Conservation (phyloP, 306 rosid species). For the Lupinus albus region DNA sequence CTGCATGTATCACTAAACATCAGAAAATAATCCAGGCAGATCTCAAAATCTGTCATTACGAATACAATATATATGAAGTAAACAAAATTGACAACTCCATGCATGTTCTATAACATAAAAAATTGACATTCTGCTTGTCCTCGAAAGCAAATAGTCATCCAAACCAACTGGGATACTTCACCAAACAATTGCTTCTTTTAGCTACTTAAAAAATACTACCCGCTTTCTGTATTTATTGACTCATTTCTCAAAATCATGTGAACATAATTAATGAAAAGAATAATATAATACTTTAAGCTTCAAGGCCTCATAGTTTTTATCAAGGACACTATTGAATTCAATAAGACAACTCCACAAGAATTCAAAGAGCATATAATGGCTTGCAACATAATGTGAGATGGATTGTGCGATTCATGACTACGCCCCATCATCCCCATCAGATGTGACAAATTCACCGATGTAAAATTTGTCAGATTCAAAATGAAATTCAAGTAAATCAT, state of each 20-base stretch:
- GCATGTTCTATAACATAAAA: constrained; percentile 18
- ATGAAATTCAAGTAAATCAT: constrained; percentile 13
- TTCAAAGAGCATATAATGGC: constrained; percentile 19
- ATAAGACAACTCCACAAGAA: background rate
- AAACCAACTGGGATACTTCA: constrained; percentile 43
- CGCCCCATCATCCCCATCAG: background rate
- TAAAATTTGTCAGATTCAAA: background rate
- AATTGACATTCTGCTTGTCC: constrained; percentile 29
- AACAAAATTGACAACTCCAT: background rate
- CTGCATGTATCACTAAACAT: constrained; percentile 86
- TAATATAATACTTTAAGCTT: background rate
- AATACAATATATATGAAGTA: constrained; percentile 2
- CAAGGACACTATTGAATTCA: background rate
- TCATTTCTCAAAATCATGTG: background rate
- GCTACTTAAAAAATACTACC: background rate
- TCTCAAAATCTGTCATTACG: constrained; percentile 40
- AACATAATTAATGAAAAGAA: background rate
- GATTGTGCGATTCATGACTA: background rate
- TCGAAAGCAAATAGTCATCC: background rate
- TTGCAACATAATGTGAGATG: background rate
- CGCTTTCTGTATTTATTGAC: background rate
- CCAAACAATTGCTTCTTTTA: constrained; percentile 45
- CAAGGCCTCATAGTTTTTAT: background rate
- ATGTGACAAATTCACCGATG: constrained; percentile 25
- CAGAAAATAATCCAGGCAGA: constrained; percentile 56